phyloP scores from a whole-genome alignment of 768 basidiomycete genomes.

The Coprinopsis strossmayeri region DNA sequence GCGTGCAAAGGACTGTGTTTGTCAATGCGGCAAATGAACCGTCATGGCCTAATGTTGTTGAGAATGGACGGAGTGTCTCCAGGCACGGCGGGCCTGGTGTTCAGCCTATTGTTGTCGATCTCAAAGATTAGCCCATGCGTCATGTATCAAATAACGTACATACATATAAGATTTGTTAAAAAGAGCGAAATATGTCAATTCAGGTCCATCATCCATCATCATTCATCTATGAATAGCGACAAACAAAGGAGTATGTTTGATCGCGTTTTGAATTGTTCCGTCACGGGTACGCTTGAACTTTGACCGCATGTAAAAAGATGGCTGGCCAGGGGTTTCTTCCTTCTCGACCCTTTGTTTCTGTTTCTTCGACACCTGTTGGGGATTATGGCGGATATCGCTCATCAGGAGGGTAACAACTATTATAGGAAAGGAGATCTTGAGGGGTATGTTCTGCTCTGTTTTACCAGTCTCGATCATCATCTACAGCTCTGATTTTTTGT shows the following conservation, averaged over 20 bases:
- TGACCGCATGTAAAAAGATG: neutral
- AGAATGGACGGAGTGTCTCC: conserved; percentile 19
- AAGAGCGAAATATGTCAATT: too few species aligned
- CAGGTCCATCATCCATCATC: too few species aligned
- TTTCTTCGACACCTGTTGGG: neutral
- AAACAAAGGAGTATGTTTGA: too few species aligned
- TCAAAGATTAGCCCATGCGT: conserved; percentile 24
- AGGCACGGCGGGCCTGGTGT: conserved; percentile 36
- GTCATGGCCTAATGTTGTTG: too few species aligned
- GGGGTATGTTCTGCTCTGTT: neutral
- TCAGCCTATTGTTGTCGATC: conserved; percentile 37
- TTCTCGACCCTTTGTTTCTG: neutral
- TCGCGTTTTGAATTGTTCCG: neutral
- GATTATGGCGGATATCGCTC: neutral
- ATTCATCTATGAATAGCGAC: too few species aligned
- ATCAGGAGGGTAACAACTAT: neutral
- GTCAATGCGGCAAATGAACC: conserved; percentile 40
- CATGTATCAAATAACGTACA: too few species aligned
- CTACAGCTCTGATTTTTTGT: neutral
- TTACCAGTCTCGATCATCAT: neutral
- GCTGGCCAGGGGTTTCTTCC: neutral
- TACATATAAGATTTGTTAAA: too few species aligned
- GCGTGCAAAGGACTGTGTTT: conserved; percentile 28
- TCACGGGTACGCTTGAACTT: neutral
- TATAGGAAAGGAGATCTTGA: conserved; percentile 1